phyloP scores from a whole-genome alignment of 2,329 filamentous ascomycete genomes.

The Aspergillus neotritici region DNA sequence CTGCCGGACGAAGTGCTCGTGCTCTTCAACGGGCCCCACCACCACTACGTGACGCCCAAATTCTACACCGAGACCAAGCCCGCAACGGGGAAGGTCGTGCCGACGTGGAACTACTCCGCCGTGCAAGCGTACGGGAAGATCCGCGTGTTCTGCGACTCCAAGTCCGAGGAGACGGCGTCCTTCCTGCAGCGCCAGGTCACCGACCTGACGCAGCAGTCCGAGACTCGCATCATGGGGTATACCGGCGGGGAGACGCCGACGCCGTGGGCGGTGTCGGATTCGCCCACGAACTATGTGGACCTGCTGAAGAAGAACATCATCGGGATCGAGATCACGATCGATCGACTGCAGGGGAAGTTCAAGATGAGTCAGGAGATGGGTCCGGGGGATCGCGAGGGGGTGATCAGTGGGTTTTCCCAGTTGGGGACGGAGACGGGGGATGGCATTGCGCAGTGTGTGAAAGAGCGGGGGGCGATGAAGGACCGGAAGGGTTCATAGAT shows the following conservation, averaged over 20 bases:
- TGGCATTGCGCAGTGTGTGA: constrained; percentile 31
- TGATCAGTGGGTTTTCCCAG: constrained; percentile 51
- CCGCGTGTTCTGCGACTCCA: constrained; percentile 49
- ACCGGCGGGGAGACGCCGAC: constrained; percentile 45
- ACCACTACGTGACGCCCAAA: constrained; percentile 64
- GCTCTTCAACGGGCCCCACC: constrained; percentile 53
- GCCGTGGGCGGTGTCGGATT: constrained; percentile 56
- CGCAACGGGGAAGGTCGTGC: constrained; percentile 59
- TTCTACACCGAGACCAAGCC: constrained; percentile 65
- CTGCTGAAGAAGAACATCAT: constrained; percentile 56
- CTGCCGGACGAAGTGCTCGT: constrained; percentile 53
- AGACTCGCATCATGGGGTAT: constrained; percentile 55
- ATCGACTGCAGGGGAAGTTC: constrained; percentile 55
- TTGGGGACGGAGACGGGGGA: constrained; percentile 37
- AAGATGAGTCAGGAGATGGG: constrained; percentile 62
- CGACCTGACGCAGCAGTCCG: constrained; percentile 49
- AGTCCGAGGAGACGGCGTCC: constrained; percentile 38
- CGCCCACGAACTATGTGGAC: constrained; percentile 53
- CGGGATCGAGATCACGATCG: constrained; percentile 56
- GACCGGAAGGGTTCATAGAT: constrained; percentile 5
- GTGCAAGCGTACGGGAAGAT: constrained; percentile 59
- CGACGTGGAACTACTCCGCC: constrained; percentile 66
- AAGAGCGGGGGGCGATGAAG: constrained; percentile 25
- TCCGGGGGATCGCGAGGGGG: constrained; percentile 50
- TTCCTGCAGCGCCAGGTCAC: constrained; percentile 51